Evolutionary conservation across 2,329 filamentous ascomycete species (phyloP).

Genomic region (Acrocalymma vagum): DNA sequence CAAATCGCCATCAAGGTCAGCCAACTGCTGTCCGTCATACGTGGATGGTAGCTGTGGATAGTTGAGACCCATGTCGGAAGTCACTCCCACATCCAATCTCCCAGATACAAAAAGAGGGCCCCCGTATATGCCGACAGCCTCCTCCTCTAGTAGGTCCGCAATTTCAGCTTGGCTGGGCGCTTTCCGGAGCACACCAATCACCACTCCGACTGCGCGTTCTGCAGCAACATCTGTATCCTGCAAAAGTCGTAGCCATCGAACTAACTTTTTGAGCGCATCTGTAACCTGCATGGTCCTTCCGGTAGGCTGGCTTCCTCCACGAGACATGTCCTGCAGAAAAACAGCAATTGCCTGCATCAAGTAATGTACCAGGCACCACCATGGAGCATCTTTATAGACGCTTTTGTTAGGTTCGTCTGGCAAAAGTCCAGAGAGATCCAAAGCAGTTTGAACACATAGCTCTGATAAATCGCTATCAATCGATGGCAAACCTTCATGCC

Average conservation of each 20-base stretch:
- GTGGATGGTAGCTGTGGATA: not conserved
- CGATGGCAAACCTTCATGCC: not conserved
- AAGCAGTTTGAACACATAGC: conserved; percentile 7
- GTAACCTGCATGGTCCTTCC: conserved; percentile 7
- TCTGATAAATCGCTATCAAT: not conserved
- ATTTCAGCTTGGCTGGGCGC: not conserved
- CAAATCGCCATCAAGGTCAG: not conserved
- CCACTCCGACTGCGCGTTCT: not conserved
- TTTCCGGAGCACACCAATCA: not conserved
- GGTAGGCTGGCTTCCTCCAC: conserved; percentile 2
- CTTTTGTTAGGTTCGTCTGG: conserved; percentile 2
- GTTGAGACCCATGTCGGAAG: too few species aligned
- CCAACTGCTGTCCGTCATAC: not conserved
- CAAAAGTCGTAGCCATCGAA: conserved; percentile 9
- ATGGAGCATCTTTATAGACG: conserved; percentile 7
- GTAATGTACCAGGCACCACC: conserved; percentile 13
- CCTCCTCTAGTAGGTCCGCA: not conserved
- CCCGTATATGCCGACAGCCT: not conserved
- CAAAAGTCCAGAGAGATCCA: conserved; percentile 1
- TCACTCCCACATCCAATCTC: not conserved
- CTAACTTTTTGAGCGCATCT: conserved; percentile 4
- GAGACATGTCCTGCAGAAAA: conserved; percentile 1
- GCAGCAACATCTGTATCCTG: conserved; percentile 3
- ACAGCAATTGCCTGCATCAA: conserved; percentile 11
- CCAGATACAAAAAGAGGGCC: not conserved